Conservation (phyloP, 208 protist species). For the Trypanosoma grayi region DNA sequence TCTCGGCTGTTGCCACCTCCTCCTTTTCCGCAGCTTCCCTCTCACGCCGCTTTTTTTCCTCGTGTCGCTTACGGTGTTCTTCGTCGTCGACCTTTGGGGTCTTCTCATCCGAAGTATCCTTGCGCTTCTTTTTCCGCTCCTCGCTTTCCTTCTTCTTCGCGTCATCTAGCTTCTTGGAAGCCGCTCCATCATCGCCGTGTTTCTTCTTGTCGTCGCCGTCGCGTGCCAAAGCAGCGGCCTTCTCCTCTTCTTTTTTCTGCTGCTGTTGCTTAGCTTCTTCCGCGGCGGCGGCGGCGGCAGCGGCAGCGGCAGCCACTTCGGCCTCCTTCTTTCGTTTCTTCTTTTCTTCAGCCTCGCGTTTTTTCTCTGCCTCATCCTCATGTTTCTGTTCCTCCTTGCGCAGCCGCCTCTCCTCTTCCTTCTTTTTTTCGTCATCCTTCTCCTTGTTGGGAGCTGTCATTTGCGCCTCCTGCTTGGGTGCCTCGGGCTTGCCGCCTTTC, state of each 20-base stretch:
- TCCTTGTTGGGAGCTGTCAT: constrained; percentile 12
- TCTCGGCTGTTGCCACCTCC: not conserved
- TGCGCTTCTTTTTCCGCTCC: constrained; percentile 21
- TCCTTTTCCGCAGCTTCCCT: constrained; percentile 29
- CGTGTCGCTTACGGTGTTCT: constrained; percentile 57
- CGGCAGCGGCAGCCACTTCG: not conserved
- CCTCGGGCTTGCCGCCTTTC: constrained; percentile 29
- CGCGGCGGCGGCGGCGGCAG: not conserved
- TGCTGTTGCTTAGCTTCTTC: not conserved
- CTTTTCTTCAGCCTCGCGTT: constrained; percentile 23
- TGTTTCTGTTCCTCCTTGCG: constrained; percentile 8
- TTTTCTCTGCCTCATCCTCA: constrained; percentile 16
- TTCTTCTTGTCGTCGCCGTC: constrained; percentile 12
- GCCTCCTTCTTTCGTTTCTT: constrained; percentile 23
- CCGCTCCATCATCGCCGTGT: constrained; percentile 8
- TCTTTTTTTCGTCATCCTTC: constrained; percentile 22
- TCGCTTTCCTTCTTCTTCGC: constrained; percentile 27
- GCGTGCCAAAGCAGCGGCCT: not conserved
- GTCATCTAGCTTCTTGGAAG: constrained; percentile 5
- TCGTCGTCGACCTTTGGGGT: constrained; percentile 38
- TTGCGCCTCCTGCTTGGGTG: not conserved
- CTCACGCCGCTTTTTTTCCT: constrained; percentile 53
- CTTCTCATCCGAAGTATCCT: constrained; percentile 23
- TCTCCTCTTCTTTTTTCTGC: not conserved
- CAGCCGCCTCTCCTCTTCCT: constrained; percentile 25